Conservation (phyloP, 2,329 filamentous ascomycete genomes). For the Camptophora hylomeconis region DNA sequence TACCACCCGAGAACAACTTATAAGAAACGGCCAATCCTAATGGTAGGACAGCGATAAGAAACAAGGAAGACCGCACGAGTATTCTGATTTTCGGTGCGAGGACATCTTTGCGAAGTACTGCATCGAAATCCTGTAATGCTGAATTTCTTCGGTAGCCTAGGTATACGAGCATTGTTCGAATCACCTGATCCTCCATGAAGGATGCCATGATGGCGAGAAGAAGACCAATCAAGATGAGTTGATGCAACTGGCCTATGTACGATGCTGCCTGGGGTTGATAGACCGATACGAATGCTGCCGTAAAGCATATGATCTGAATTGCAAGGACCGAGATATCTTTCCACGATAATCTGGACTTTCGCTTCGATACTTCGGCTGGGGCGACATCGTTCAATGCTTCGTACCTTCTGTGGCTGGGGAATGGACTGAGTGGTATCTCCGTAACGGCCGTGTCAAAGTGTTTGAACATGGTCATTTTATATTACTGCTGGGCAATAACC, state of each 20-base stretch:
- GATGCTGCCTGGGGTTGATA: too few relatives aligned
- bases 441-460: too few relatives aligned
- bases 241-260: constrained; percentile 11
- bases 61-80: constrained; percentile 2
- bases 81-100: constrained; percentile 5
- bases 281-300: too few relatives aligned
- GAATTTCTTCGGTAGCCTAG: constrained; percentile 3
- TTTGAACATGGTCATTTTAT: too few relatives aligned
- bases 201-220: constrained; percentile 9
- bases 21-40: constrained; percentile 5
- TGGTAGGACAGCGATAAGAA: constrained; percentile 4
- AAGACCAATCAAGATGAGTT: constrained; percentile 9
- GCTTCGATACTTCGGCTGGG: too few relatives aligned
- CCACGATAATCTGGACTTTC: too few relatives aligned
- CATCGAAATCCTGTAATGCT: constrained; percentile 10
- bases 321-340: too few relatives aligned
- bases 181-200: constrained; percentile 8
- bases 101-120: constrained; percentile 6
- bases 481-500: too few relatives aligned
- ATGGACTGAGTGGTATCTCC: too few relatives aligned
- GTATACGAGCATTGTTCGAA: constrained; percentile 5
- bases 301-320: too few relatives aligned
- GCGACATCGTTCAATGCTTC: too few relatives aligned
- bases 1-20: constrained; percentile 5
- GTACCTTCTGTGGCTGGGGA: too few relatives aligned